A percentile compares a stretch with the other conserved stretches of the same genome.
Evolutionary conservation across 306 rosid species (phyloP).

Genomic region (Quercus suber): DNA sequence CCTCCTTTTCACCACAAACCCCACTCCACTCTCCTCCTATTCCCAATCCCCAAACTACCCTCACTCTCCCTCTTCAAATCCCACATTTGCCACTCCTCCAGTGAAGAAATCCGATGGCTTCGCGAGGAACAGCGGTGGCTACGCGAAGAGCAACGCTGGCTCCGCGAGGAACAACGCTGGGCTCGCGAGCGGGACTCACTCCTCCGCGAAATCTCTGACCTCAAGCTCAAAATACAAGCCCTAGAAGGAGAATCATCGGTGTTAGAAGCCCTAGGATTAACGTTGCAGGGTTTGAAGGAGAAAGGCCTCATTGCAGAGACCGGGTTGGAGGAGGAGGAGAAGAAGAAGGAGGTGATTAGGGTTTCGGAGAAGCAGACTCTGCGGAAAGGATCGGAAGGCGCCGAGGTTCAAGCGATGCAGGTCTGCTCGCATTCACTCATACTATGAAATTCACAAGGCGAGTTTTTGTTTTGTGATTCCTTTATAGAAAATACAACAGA

Average conservation of each 20-base stretch:
- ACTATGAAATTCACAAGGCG: conserved; percentile 47
- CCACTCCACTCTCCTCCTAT: conserved; percentile 23
- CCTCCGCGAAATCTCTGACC: conserved; percentile 60
- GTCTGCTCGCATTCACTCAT: conserved; percentile 48
- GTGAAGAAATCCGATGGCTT: conserved; percentile 12
- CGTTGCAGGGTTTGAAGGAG: conserved; percentile 62
- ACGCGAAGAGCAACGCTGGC: conserved; percentile 90
- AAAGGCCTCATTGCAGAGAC: conserved; percentile 56
- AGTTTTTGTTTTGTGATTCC: conserved; percentile 21
- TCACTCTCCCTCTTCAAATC: conserved; percentile 30
- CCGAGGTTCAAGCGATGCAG: conserved; percentile 79
- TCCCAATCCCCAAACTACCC: conserved; percentile 27
- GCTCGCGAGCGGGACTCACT: conserved; percentile 63
- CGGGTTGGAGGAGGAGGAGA: conserved; percentile 40
- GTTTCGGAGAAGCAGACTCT: conserved; percentile 26
- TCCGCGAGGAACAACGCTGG: conserved; percentile 84
- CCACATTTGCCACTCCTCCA: conserved; percentile 25
- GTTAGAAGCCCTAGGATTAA: conserved; percentile 42
- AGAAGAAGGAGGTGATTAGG: conserved; percentile 34
- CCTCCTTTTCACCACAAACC: conserved; percentile 15
- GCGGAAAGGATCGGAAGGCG: conserved; percentile 80
- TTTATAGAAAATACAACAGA: no score
- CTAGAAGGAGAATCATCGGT: conserved; percentile 46
- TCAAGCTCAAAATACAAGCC: conserved; percentile 52
- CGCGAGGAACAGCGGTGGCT: conserved; percentile 70